Evolutionary conservation across 1,284 basidiomycete genomes (phyloP).

Genomic region (Mycosarcoma mackinlayi): DNA sequence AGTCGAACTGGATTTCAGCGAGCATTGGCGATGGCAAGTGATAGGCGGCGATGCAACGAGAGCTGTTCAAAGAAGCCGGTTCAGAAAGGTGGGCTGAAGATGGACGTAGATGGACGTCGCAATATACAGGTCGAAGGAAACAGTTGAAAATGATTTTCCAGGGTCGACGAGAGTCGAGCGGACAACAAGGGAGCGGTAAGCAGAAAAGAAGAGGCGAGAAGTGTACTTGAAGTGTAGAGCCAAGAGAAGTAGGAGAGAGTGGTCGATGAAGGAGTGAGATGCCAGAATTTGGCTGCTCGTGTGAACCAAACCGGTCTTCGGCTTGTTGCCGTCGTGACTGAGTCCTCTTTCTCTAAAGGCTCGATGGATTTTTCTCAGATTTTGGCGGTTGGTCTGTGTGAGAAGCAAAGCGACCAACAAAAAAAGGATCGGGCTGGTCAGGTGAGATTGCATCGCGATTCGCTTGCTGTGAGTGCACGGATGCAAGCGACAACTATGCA

Average conservation of each 20-base stretch:
- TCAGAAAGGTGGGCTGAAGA: too few relatives aligned
- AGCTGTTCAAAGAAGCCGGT: too few relatives aligned
- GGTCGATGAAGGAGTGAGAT: background rate
- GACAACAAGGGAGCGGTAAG: background rate
- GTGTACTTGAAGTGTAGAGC: too few relatives aligned
- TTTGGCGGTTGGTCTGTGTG: slow-evolving; percentile 12
- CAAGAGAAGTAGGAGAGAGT: background rate
- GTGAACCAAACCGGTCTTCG: slow-evolving; percentile 11
- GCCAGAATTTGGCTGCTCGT: slow-evolving; percentile 10
- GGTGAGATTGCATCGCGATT: too few relatives aligned
- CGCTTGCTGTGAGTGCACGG: slow-evolving; percentile 35
- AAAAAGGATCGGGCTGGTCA: background rate
- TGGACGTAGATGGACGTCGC: too few relatives aligned
- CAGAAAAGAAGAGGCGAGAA: too few relatives aligned
- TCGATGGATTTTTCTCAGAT: too few relatives aligned
- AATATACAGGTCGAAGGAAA: too few relatives aligned
- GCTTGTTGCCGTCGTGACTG: background rate
- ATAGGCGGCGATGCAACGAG: too few relatives aligned
- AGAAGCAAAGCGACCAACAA: slow-evolving; percentile 3
- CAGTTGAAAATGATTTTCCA: background rate
- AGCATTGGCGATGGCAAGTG: background rate
- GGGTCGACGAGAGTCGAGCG: background rate
- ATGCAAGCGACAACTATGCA: slow-evolving; percentile 19
- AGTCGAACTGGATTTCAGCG: too few relatives aligned
- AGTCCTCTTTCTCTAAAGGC: too few relatives aligned